phyloP scores from a whole-genome alignment of 352 stramenopile genomes.

The Pythium pectinolyticum region DNA sequence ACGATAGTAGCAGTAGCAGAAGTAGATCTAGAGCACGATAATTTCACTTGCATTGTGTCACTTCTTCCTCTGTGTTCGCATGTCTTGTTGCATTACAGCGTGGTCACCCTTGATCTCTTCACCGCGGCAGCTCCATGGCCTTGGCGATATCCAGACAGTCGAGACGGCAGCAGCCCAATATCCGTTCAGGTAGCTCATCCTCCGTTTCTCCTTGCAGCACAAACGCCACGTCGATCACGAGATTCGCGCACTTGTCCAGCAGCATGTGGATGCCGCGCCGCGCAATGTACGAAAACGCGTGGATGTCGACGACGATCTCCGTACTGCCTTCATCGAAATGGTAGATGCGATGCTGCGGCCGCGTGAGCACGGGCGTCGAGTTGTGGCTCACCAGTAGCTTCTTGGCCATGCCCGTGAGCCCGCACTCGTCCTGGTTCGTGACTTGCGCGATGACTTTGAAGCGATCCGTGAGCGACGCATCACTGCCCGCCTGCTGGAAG shows the following conservation, averaged over 20 bases:
- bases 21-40: no score
- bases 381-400: conserved; percentile 83
- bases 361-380: conserved; percentile 77
- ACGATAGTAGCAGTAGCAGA: neutral
- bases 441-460: conserved; percentile 89
- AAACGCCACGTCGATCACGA: conserved; percentile 88
- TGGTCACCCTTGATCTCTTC: no score
- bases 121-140: conserved; percentile 53
- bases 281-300: conserved; percentile 84
- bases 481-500: conserved; percentile 66
- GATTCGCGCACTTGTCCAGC: conserved; percentile 68
- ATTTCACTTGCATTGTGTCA: neutral
- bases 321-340: conserved; percentile 64
- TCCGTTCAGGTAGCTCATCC: conserved; percentile 84
- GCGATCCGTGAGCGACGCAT: conserved; percentile 70
- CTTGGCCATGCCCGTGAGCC: conserved; percentile 71
- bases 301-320: conserved; percentile 79
- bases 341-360: conserved; percentile 83
- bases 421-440: conserved; percentile 83
- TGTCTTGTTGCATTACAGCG: neutral
- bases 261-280: conserved; percentile 77
- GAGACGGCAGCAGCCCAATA: conserved; percentile 82
- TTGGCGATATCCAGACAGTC: conserved; percentile 69
- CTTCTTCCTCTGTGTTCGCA: neutral
- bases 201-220: conserved; percentile 87